Conservation (phyloP, 2,329 filamentous ascomycete species). For the Verticillium longisporum region DNA sequence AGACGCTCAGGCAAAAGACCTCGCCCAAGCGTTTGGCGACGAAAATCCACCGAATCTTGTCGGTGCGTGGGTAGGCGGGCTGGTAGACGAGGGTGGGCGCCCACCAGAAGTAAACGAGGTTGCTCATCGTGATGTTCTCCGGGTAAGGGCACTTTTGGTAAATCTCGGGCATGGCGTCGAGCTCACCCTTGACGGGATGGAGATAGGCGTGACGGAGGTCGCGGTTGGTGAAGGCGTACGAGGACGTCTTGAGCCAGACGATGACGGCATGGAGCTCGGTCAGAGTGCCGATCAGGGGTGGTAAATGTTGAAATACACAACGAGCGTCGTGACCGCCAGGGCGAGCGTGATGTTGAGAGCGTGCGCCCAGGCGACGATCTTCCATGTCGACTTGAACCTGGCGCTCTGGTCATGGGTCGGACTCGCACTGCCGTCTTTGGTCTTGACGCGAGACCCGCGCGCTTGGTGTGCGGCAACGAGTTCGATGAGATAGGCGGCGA, state of each 20-base stretch:
- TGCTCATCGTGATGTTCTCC: slow-evolving; percentile 78
- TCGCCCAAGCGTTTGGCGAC: slow-evolving; percentile 78
- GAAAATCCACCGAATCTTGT: slow-evolving; percentile 78
- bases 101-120: slow-evolving; percentile 96
- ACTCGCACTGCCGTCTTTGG: slow-evolving; percentile 41
- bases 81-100: slow-evolving; percentile 95
- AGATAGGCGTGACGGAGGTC: slow-evolving; percentile 89
- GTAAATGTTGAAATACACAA: slow-evolving; percentile 86
- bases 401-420: slow-evolving; percentile 55
- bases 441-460: slow-evolving; percentile 54
- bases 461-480: slow-evolving; percentile 74
- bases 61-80: slow-evolving; percentile 85
- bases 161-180: slow-evolving; percentile 68
- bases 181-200: slow-evolving; percentile 61
- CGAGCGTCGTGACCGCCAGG: slow-evolving; percentile 70
- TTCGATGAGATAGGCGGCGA: slow-evolving; percentile 88
- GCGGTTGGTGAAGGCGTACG: slow-evolving; percentile 93
- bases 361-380: slow-evolving; percentile 72
- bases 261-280: slow-evolving; percentile 89
- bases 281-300: slow-evolving; percentile 91
- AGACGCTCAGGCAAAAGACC: slow-evolving; percentile 68
- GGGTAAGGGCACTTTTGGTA: slow-evolving; percentile 85
- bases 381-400: slow-evolving; percentile 71
- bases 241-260: slow-evolving; percentile 92
- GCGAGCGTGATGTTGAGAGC: slow-evolving; percentile 77